Percentiles rank a stretch among this genome's conserved stretches.
These are phyloP conservation scores for Pichia californica DNA, from an alignment of 805 yeast species.

Conservation along the genomic window DNA sequence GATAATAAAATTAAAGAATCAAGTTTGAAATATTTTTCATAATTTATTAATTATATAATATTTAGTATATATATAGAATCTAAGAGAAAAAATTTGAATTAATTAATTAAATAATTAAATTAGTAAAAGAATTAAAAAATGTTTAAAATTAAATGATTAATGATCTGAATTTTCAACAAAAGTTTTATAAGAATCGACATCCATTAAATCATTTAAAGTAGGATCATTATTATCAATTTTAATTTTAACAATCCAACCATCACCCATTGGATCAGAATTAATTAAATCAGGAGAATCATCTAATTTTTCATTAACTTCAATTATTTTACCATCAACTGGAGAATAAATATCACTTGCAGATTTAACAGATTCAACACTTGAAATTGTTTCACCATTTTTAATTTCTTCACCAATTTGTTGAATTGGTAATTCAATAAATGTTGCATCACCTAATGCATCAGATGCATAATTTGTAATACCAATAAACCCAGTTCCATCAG, in stretches of 20 bases:
- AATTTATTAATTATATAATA: background rate
- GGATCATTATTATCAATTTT: conserved; percentile 38
- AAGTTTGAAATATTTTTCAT: conserved; percentile 3
- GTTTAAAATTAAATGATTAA: conserved; percentile 19
- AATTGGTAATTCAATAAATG: conserved; percentile 82
- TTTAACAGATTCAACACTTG: conserved; percentile 92
- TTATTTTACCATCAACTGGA: conserved; percentile 73
- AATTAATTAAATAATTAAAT: no score
- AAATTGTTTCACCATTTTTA: conserved; percentile 76
- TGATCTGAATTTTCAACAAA: conserved; percentile 50
- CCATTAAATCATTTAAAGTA: conserved; percentile 42
- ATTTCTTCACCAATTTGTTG: conserved; percentile 25
- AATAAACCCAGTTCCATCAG: conserved; percentile 73
- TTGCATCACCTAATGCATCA: conserved; percentile 95
- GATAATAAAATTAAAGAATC: background rate
- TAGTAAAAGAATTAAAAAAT: background rate
- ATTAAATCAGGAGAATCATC: conserved; percentile 70
- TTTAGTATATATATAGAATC: no score
- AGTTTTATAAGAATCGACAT: conserved; percentile 49
- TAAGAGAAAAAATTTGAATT: no score
- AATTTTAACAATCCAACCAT: conserved; percentile 87
- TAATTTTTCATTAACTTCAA: conserved; percentile 63
- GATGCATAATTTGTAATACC: conserved; percentile 95
- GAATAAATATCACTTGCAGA: conserved; percentile 88
- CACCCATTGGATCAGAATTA: conserved; percentile 87